Base-by-base conservation (phyloP, 768 basidiomycete genomes). In the Russula foetens region DNA sequence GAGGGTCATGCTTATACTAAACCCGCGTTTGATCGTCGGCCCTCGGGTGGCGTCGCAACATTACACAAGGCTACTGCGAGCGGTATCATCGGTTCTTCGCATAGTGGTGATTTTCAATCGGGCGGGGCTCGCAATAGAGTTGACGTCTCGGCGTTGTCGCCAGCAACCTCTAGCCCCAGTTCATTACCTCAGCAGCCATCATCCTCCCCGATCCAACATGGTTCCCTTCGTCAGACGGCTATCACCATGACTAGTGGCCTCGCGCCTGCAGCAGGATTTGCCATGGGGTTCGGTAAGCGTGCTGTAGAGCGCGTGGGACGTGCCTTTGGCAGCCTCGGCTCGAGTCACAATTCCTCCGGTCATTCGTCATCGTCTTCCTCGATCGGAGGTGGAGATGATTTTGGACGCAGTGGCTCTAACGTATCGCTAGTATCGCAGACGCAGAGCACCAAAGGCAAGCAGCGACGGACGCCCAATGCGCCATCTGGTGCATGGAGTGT, bases 231-330 rank as follows among this genome's bases (percentile, higher is more conserved):
- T 23, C 85, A 83, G 67, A 83, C 85, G n/a, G 81, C 88, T 19
- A 79, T 90, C 63, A 89, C 87, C 66, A 84, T 90, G 75, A 81
- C 85, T 2, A 79, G 77, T 41, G 79, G 83, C 44, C 77, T 88
- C 50, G 83, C 84, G 3, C 86, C 87, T 28, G 85, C 84, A 23
- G 86, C 86, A 19, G 88, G 87, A 9, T 77, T 88, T 9, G 89
- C 88, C 11, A 68, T 72, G 56, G 74, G 72, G 12, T 68, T 77
- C 29, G 74, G 75, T 23, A 85, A 84, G 68, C 80, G 85, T 58
- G 88, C 90, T 3, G 87, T 88, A 3, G 88, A 90, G 73, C 86
- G 83, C 71, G 82, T 90, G 76, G 69, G 69, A 43, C 65, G 65
- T 31, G 65, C 63, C 35, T 45, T 64, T 23, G 65, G 65, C n/a